Evolutionary conservation across 139 green algal species (phyloP).

Genomic region (Chlorella vulgaris): DNA sequence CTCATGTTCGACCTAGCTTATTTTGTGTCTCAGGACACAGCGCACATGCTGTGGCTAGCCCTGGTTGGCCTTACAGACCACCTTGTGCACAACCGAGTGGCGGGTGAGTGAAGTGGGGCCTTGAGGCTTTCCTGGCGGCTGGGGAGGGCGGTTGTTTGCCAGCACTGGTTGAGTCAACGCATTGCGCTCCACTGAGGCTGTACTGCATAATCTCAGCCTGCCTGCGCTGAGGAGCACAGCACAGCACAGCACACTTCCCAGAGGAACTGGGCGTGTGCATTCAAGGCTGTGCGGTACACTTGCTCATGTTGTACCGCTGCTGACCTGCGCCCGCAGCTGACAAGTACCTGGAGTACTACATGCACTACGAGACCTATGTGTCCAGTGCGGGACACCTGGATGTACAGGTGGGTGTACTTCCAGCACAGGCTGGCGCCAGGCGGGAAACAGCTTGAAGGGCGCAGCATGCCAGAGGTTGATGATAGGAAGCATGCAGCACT

Average conservation of each 20-base stretch:
- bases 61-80: slow-evolving; percentile 92
- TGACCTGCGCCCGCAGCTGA: slow-evolving; percentile 1
- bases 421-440: neutral
- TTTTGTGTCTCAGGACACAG: slow-evolving; percentile 63
- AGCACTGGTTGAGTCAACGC: too few species aligned
- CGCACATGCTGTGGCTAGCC: slow-evolving; percentile 78
- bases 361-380: slow-evolving; percentile 44
- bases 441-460: too few species aligned
- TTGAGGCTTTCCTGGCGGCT: too few species aligned
- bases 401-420: slow-evolving; percentile 10
- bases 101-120: slow-evolving; percentile 51
- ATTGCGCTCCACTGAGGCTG: too few species aligned
- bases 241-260: too few species aligned
- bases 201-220: too few species aligned
- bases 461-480: too few species aligned
- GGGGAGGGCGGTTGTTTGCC: too few species aligned
- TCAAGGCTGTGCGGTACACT: too few species aligned
- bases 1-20: slow-evolving; percentile 73
- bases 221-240: too few species aligned
- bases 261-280: too few species aligned
- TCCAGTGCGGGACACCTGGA: slow-evolving; percentile 39
- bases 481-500: neutral
- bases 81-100: slow-evolving; percentile 77
- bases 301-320: too few species aligned
- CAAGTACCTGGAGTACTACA: slow-evolving; percentile 50